Conservation (phyloP, 2,329 filamentous ascomycete species). For the Penicillium griseofulvum region DNA sequence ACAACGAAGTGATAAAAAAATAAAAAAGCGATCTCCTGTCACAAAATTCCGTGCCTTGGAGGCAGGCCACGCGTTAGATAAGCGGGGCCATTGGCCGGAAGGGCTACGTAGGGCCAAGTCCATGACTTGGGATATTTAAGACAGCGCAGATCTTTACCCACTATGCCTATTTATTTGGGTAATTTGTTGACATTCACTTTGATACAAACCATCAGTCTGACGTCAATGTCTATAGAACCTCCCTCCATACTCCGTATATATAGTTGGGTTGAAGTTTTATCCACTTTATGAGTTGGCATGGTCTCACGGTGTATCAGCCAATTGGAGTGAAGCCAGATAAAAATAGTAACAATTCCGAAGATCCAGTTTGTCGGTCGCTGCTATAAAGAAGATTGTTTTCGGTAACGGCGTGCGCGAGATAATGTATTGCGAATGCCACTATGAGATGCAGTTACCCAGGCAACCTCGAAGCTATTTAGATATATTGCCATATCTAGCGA, state of each 20-base stretch:
- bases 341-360: background rate
- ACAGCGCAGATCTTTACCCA: background rate
- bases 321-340: background rate
- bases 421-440: too few species aligned
- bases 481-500: background rate
- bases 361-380: too few species aligned
- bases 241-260: background rate
- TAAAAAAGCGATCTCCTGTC: background rate
- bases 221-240: background rate
- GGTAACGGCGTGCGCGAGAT: too few species aligned
- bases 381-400: too few species aligned
- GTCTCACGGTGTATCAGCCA: too few species aligned
- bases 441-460: background rate
- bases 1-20: background rate
- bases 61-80: constrained; percentile 10
- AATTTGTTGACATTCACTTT: background rate
- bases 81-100: background rate
- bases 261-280: background rate
- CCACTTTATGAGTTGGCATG: too few species aligned
- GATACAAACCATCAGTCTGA: background rate
- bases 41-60: background rate
- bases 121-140: background rate
- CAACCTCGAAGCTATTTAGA: background rate
- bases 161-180: background rate
- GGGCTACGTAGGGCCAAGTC: background rate